Evolutionary conservation across 1,284 basidiomycete genomes (phyloP).

Genomic region (Naganishia cerealis): DNA sequence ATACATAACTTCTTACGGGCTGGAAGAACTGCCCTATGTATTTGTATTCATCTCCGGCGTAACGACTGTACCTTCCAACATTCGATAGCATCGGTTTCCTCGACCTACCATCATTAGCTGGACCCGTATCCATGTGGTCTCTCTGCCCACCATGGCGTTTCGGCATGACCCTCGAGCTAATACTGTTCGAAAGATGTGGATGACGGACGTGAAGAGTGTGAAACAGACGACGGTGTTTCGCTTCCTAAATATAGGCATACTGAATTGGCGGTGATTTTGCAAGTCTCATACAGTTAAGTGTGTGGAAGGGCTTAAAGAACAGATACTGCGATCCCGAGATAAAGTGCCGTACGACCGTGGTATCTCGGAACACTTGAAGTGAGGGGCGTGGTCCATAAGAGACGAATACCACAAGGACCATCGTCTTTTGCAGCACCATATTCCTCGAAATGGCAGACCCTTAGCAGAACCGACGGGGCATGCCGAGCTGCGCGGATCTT

Average conservation of each 20-base stretch:
- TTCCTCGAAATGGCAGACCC: too few relatives aligned
- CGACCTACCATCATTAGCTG: neutral
- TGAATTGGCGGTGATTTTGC: neutral
- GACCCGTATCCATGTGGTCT: neutral
- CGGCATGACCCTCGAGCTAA: neutral
- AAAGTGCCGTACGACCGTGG: too few relatives aligned
- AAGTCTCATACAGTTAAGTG: too few relatives aligned
- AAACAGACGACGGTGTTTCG: constrained; percentile 7
- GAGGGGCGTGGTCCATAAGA: too few relatives aligned
- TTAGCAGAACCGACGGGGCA: too few relatives aligned
- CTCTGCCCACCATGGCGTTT: neutral
- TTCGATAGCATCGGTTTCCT: neutral
- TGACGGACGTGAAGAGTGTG: neutral
- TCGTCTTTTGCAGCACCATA: too few relatives aligned
- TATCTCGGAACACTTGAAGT: too few relatives aligned
- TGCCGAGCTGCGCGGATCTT: too few relatives aligned
- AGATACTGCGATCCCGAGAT: neutral
- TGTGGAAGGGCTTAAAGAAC: neutral
- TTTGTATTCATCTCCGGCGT: neutral
- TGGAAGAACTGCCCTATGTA: neutral
- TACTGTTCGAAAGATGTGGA: neutral
- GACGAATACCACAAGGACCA: too few relatives aligned
- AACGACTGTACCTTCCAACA: neutral
- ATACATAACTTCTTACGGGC: neutral
- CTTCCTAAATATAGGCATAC: constrained; percentile 15